Evolutionary conservation across 2,329 filamentous ascomycete species (phyloP), one percentile per base, ranked within the genome.

Genomic region (Polytolypa hystricis): DNA sequence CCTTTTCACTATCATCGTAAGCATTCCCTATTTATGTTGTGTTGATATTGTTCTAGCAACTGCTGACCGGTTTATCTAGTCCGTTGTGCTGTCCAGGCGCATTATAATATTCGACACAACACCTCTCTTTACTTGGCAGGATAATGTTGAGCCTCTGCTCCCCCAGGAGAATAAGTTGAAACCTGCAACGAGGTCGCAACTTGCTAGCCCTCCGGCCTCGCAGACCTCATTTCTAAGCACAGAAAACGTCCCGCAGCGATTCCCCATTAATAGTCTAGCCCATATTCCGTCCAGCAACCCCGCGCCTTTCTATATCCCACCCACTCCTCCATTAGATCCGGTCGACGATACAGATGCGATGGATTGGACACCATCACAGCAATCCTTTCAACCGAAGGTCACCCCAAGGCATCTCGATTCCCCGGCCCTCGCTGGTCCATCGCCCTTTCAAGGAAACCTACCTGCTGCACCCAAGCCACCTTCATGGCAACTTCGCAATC

Each of bases 291-390:
- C 39, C 50, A 30, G 41, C 48, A 14, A 42, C 43, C 10, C 40
- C 45, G 20, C 38, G 45, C 16, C 33, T 42, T 30, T 45, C n/a
- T 39, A 50, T 21, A 52, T 59, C 34, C 50, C 51, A 31, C 50
- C 57, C 14, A 61, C 60, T 14, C 58, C 57, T 34, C 58, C 60
- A 10, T 55, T 57, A 4, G 61, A 62, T 33, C 45, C 43, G 20
- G 47, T 46, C 17, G 49, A 53, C 23, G 44, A 46, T 15, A 50
- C 47, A 12, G 64, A 67, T 41, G 56, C 55, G 28, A 69, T 70
- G 66, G 66, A 70, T 41, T 70, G 66, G 66, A 64, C 62, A 21
- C 66, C 66, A n/a, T 62, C 64, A 23, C 55, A 61, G 27, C 52
- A 58, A 36, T 43, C 56, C 14, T 49, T 62, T 14, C 51, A 50